Base-by-base conservation (phyloP, 192 early-diverging fungal genomes). In the Gaertneriomyces sp. region DNA sequence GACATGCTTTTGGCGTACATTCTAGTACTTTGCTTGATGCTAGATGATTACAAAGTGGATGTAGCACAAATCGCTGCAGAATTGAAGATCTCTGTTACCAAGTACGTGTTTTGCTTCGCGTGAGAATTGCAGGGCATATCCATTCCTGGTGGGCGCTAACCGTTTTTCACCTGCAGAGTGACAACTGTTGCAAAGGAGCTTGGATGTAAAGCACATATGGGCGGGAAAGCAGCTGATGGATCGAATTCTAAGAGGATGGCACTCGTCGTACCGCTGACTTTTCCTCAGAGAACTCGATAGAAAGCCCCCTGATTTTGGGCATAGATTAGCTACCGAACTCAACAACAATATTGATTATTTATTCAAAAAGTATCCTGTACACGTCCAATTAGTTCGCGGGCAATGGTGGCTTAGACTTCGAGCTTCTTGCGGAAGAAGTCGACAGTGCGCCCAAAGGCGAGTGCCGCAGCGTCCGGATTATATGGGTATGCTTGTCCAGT, bases 1-100 rank as follows among this genome's bases (percentile, higher is more conserved):
- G 90, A 90, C 74, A 90, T 82, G 74, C 79, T 96, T 6, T 72
- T 88, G 10, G 88, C 86, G 63, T 89, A 92, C 68, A 90, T 93
- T 57, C 68, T 90, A 45, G 81, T 83, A 10, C 72, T 93, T 46
- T 81, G 81, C 62, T 74, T 96, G 64, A 84, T 81, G 8, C 66
- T 93, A 2, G 86, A 90, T 67, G 84, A 87, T 69, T 93, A 82
- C 79, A 79, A 77, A 14, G 61, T 89, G 45, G 82, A 91, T 54
- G 77, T 87, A 0, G 65, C 68, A 3, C 76, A 78, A 5, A 68
- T 94, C 47, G 84, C 87, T 0, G 66, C 71, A 4, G 92, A 93
- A 62, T 69, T 94, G 61, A 64, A 61, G 14, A 59, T 82, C 8
- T 6, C 59, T 3, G 25, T 45, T n/a, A 62, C 49, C 17, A 70